Conservation (phyloP, 208 protist genomes). For the Crithidia bombi region DNA sequence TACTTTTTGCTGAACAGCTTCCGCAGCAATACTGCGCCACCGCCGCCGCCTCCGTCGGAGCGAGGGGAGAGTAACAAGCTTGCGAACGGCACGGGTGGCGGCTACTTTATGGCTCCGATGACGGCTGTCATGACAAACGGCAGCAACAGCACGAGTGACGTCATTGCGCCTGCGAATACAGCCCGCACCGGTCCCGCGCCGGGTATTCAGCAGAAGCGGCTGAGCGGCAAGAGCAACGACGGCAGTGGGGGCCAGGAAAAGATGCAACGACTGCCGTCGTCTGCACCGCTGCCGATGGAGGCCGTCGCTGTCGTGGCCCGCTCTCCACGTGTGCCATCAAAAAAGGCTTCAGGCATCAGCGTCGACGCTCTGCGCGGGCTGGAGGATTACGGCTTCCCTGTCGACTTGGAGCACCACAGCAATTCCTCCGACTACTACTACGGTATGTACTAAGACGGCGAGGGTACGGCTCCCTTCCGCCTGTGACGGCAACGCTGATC, state of each 20-base stretch:
- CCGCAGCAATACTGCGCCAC: neutral
- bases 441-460: conserved; percentile 3
- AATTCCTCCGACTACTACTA: neutral
- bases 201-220: conserved; percentile 4
- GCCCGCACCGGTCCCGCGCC: neutral
- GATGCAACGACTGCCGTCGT: neutral
- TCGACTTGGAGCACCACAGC: neutral
- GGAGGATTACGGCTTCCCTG: conserved; percentile 13
- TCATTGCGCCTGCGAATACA: neutral
- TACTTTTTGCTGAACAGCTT: conserved; percentile 29
- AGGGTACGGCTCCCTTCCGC: conserved; percentile 8
- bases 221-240: neutral
- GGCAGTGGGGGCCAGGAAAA: neutral
- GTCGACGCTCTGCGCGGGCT: neutral
- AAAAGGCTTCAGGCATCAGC: conserved; percentile 3
- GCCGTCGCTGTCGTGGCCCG: conserved; percentile 4
- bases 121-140: neutral
- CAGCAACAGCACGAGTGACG: conserved; percentile 4
- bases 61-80: no score
- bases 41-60: neutral
- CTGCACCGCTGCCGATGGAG: neutral
- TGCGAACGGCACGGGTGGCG: neutral
- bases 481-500: neutral
- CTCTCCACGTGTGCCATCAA: conserved; percentile 1
- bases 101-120: neutral